A percentile compares a stretch with the other conserved stretches of the same genome.
Conservation (phyloP, 1,139 yeast species). For the Diutina catenulata region DNA sequence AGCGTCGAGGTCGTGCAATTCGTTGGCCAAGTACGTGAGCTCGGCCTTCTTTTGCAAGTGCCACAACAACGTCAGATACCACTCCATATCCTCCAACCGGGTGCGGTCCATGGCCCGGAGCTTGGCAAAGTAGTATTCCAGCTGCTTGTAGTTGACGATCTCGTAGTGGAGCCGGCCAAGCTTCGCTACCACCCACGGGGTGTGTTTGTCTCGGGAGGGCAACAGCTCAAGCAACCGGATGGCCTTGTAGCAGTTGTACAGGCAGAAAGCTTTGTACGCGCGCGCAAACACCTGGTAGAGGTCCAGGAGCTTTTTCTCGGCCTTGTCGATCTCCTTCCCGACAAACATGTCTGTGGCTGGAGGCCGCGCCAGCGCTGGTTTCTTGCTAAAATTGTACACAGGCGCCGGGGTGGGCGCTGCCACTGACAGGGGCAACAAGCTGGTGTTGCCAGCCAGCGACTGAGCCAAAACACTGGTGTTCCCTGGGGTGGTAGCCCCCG, state of each 20-base stretch:
- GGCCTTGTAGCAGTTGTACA: constrained; percentile 74
- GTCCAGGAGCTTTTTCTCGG: constrained; percentile 34
- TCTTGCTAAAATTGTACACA: no score
- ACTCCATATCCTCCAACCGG: constrained; percentile 84
- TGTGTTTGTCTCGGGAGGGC: constrained; percentile 50
- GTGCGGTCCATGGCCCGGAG: constrained; percentile 65
- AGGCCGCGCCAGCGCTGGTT: no score
- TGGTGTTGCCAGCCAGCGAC: no score
- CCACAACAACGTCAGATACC: constrained; percentile 85
- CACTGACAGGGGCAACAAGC: no score
- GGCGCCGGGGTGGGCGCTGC: no score
- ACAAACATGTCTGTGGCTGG: background rate
- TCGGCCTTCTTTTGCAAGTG: constrained; percentile 80
- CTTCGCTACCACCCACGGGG: constrained; percentile 82
- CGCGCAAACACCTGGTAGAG: constrained; percentile 54
- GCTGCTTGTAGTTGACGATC: constrained; percentile 71
- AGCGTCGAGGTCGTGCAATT: constrained; percentile 56
- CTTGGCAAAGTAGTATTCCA: constrained; percentile 50
- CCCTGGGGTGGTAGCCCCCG: no score
- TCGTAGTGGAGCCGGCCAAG: constrained; percentile 80
- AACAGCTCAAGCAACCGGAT: constrained; percentile 54
- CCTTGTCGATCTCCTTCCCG: constrained; percentile 25
- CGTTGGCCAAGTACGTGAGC: constrained; percentile 72
- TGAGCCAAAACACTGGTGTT: no score
- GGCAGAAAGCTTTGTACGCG: constrained; percentile 50